phyloP scores from a whole-genome alignment of 768 basidiomycete genomes.

The Russula sp. region DNA sequence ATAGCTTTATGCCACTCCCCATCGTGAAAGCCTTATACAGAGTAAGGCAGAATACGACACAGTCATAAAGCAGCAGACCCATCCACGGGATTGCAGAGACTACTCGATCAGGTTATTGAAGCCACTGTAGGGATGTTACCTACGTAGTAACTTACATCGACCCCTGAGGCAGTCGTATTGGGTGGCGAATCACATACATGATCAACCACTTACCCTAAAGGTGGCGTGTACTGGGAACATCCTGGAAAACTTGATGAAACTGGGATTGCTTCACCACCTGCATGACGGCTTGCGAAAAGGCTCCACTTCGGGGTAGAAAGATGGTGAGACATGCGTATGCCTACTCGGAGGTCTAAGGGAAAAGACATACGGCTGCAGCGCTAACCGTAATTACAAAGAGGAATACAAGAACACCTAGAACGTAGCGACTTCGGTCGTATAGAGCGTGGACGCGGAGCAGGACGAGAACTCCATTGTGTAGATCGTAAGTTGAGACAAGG shows the following conservation, averaged over 20 bases:
- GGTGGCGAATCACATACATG: background rate
- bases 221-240: background rate
- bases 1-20: conserved; percentile 1
- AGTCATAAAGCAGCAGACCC: conserved; percentile 6
- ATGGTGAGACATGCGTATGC: background rate
- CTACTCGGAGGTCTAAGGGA: background rate
- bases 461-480: too few species aligned
- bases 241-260: conserved; percentile 2
- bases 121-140: background rate
- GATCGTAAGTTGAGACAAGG: too few species aligned
- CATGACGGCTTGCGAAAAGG: background rate
- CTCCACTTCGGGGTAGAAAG: background rate
- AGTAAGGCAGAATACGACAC: conserved; percentile 5
- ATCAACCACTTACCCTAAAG: background rate
- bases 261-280: background rate
- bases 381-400: background rate
- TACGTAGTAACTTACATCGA: background rate
- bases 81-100: conserved; percentile 1
- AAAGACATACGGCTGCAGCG: background rate
- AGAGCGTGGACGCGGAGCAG: too few species aligned
- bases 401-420: too few species aligned
- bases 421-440: too few species aligned
- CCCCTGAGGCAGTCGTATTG: background rate
- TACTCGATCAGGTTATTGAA: background rate
- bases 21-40: conserved; percentile 1